Percentiles rank a stretch among this genome's conserved stretches.
These are phyloP conservation scores for Neonectria ditissima DNA, from an alignment of 2,329 filamentous ascomycete genomes.

Conservation along the genomic window DNA sequence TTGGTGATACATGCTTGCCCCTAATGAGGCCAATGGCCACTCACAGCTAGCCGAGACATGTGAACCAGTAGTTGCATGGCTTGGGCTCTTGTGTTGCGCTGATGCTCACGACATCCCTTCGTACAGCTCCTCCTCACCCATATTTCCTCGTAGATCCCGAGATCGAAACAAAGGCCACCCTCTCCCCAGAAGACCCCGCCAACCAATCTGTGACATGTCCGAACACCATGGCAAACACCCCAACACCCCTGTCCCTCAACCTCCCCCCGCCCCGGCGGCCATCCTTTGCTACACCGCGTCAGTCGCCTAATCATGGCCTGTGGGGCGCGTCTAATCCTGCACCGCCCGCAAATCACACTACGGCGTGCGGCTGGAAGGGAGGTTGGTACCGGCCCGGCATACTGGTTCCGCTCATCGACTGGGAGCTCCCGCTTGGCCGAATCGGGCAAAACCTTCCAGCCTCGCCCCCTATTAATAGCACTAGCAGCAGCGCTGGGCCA, in stretches of 20 bases:
- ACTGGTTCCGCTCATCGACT: constrained; percentile 20
- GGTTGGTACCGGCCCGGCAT: constrained; percentile 15
- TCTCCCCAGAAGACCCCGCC: neutral
- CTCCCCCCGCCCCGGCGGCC: neutral
- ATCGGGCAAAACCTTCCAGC: constrained; percentile 19
- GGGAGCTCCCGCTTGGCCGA: constrained; percentile 8
- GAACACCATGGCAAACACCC: neutral
- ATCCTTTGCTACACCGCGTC: constrained; percentile 36
- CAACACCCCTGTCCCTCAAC: neutral
- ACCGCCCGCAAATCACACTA: constrained; percentile 39
- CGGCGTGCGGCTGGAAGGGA: constrained; percentile 10
- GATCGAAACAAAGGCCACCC: constrained; percentile 15
- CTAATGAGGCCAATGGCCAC: neutral
- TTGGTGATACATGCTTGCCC: neutral
- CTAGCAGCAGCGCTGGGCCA: neutral
- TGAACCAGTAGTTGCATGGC: constrained; percentile 13
- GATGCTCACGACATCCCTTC: constrained; percentile 24
- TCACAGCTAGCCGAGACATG: constrained; percentile 13
- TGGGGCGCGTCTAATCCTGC: constrained; percentile 35
- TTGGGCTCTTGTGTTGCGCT: constrained; percentile 6
- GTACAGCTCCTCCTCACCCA: neutral
- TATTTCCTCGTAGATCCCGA: constrained; percentile 16
- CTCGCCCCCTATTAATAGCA: constrained; percentile 24
- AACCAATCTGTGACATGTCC: constrained; percentile 2
- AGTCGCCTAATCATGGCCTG: constrained; percentile 37